A percentile compares a stretch with the other conserved stretches of the same genome.
phyloP scores from a whole-genome alignment of 345 rosid species.

The Theobroma cacao region DNA sequence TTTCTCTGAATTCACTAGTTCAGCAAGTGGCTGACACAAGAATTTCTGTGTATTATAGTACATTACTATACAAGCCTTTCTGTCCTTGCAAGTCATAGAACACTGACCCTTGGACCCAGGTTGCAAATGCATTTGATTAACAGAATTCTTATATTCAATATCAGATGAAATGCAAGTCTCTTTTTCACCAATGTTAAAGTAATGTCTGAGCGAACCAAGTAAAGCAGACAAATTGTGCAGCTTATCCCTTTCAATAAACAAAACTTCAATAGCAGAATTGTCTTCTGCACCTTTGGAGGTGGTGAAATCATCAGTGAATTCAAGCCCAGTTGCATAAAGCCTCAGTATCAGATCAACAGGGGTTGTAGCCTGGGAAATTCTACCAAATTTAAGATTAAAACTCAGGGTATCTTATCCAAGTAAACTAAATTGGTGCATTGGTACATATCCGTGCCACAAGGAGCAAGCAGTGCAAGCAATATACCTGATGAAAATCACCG shows the following conservation, averaged over 20 bases:
- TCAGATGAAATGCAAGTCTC: constrained; percentile 24
- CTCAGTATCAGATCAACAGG: constrained; percentile 55
- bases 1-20: constrained; percentile 57
- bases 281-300: constrained; percentile 32
- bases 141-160: constrained; percentile 18
- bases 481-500: constrained; percentile 51
- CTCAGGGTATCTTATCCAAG: constrained; percentile 19
- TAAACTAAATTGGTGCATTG: constrained; percentile 1
- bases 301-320: constrained; percentile 32
- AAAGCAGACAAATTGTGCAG: constrained; percentile 41
- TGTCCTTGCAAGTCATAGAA: constrained; percentile 25
- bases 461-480: constrained; percentile 20
- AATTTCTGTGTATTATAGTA: constrained; percentile 63
- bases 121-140: constrained; percentile 17
- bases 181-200: constrained; percentile 34
- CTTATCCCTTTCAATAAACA: constrained; percentile 42
- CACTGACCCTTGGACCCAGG: constrained; percentile 26
- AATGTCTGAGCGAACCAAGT: constrained; percentile 42
- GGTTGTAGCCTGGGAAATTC: constrained; percentile 47
- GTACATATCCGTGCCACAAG: constrained; percentile 6
- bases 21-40: constrained; percentile 79
- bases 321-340: constrained; percentile 70
- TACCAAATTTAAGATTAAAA: constrained; percentile 19
- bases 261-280: constrained; percentile 34
- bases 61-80: constrained; percentile 34